Evolutionary conservation across 306 rosid genomes (phyloP), one percentile per base, ranked within the genome.

Genomic region (Gastrolobium bilobum): DNA sequence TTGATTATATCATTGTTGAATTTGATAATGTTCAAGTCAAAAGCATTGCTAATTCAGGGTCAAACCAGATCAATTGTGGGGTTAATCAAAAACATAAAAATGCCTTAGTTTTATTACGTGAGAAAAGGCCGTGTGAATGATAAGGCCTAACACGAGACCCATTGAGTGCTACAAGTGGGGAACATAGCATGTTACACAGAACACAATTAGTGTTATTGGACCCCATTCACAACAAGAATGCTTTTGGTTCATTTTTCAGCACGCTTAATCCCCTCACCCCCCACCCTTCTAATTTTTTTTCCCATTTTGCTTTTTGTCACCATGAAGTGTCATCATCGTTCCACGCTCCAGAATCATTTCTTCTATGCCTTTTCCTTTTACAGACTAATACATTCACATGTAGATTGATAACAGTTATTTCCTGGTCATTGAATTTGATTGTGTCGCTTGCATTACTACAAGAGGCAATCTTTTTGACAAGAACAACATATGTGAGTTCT

Each of bases 331-430:
- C 89, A 88, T 85, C 87, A 88, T 85, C 90, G 82, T 68, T 90
- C 90, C 94, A 86, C 91, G 86, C 89, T 79, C 77, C 82, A 53
- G 81, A 88, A 95, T 95, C 97, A 93, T 95, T 88, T 79, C 93
- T 77, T 77, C 87, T 77, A 73, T 37, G 78, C 81, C 67, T 63
- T 81, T 77, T 60, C 59, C 53, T 65, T 85, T 43, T 83, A 63
- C 63, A 37, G 56, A 75, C 70, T 40, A 26, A 4, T 65, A 39
- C 75, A 64, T 73, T 83, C 80, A 14, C 66, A 40, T 66, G 66
- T 67, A 63, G 63, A 56, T 42, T 33, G 31, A 35, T 46, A 62
- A 53, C 59, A 34, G 34, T 57, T 76, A 9, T 66, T 61, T 38
- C 14, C 13, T 69, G 38, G 42, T 78, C 40, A 48, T 40, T 68